Evolutionary conservation across 192 early-diverging fungal genomes (phyloP).

Genomic region (Coemansia sp.): DNA sequence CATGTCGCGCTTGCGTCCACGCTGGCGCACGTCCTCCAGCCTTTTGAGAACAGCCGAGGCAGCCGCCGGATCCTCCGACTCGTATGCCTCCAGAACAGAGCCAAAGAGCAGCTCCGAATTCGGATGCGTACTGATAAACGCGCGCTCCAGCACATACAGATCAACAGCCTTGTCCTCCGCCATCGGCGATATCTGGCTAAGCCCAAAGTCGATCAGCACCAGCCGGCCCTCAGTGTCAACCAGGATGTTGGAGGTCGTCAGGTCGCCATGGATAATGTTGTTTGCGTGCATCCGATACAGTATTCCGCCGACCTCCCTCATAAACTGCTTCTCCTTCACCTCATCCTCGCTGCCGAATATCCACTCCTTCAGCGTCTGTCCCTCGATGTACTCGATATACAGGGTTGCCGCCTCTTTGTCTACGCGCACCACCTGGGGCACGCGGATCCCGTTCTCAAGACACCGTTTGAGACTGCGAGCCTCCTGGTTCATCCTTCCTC

Average conservation of each 20-base stretch:
- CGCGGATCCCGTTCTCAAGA: conserved; percentile 67
- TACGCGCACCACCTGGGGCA: conserved; percentile 78
- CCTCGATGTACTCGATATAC: conserved; percentile 89
- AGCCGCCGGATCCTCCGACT: conserved; percentile 57
- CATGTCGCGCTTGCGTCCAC: conserved; percentile 82
- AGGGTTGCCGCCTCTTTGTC: conserved; percentile 70
- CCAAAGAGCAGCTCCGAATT: conserved; percentile 76
- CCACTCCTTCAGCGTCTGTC: conserved; percentile 72
- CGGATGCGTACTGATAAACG: conserved; percentile 91
- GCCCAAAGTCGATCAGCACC: conserved; percentile 94
- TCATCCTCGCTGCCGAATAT: conserved; percentile 43
- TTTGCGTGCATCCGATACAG: conserved; percentile 78
- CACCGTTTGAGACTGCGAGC: conserved; percentile 78
- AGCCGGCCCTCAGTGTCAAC: conserved; percentile 51
- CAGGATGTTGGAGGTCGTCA: conserved; percentile 96
- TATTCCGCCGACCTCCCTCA: conserved; percentile 59
- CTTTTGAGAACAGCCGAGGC: conserved; percentile 56
- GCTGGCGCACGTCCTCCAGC: conserved; percentile 77
- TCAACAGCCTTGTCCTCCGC: conserved; percentile 97
- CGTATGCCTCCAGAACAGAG: conserved; percentile 68
- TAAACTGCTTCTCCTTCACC: conserved; percentile 31
- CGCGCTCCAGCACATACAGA: conserved; percentile 96
- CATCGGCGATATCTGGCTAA: conserved; percentile 80
- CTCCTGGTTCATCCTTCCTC: conserved; percentile 75
- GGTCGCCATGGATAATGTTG: conserved; percentile 92